Conservation (phyloP, 768 basidiomycete species). For the Calocybe gangraenosa region DNA sequence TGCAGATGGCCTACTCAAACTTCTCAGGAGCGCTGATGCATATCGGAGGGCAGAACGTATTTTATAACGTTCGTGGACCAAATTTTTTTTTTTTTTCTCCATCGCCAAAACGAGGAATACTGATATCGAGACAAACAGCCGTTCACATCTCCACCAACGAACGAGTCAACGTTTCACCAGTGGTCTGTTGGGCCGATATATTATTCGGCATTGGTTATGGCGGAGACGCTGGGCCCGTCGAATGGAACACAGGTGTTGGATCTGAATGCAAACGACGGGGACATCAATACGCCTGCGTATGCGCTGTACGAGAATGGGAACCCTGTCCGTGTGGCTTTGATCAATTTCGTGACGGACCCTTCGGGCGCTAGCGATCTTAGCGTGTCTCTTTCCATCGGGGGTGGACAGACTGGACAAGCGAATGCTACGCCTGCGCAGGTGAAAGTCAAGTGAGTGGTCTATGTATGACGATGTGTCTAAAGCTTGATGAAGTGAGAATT, state of each 20-base stretch:
- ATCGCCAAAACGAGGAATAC: too few species aligned
- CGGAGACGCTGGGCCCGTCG: constrained; percentile 63
- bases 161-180: constrained; percentile 51
- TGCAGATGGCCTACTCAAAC: constrained; percentile 54
- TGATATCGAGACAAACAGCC: too few species aligned
- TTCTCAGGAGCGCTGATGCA: constrained; percentile 49
- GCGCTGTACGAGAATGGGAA: constrained; percentile 69
- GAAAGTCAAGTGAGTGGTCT: constrained; percentile 11
- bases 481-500: constrained; percentile 60
- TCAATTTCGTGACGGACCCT: constrained; percentile 68
- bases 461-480: constrained; percentile 51
- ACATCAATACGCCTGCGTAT: constrained; percentile 60
- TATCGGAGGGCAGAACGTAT: constrained; percentile 60
- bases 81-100: constrained; percentile 39
- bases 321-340: constrained; percentile 56
- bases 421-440: constrained; percentile 30
- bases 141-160: constrained; percentile 39
- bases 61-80: constrained; percentile 63
- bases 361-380: constrained; percentile 53
- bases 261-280: constrained; percentile 46
- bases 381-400: constrained; percentile 47
- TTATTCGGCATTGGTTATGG: constrained; percentile 67
- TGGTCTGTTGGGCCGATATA: constrained; percentile 71
- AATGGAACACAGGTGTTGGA: constrained; percentile 65
- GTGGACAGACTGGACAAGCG: constrained; percentile 32